Conservation (phyloP, 495 filamentous ascomycete genomes). For the Hyaloscypha hepaticicola region DNA sequence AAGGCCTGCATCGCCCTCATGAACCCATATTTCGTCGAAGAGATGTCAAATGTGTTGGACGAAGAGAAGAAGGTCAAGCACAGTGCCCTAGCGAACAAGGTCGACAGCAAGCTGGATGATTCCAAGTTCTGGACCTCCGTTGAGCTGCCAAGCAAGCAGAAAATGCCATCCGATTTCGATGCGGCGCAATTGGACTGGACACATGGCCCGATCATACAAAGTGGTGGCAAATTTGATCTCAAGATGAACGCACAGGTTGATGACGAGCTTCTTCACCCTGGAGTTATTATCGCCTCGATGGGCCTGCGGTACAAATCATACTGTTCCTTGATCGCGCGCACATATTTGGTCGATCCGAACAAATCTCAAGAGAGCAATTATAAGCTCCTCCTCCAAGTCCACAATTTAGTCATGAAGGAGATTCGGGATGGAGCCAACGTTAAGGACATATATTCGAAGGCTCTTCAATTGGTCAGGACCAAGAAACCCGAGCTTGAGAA, state of each 20-base stretch:
- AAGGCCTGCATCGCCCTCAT: conserved; percentile 89
- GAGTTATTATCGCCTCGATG: conserved; percentile 87
- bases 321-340: conserved; percentile 83
- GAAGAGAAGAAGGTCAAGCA: conserved; percentile 96
- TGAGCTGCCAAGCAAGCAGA: conserved; percentile 61
- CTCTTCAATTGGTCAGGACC: conserved; percentile 67
- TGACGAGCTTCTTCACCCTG: conserved; percentile 82
- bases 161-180: conserved; percentile 84
- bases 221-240: conserved; percentile 91
- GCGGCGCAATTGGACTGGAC: conserved; percentile 91
- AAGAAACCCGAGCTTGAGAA: conserved; percentile 94
- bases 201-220: conserved; percentile 87
- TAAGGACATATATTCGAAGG: conserved; percentile 92
- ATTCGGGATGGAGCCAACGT: conserved; percentile 82
- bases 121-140: conserved; percentile 86
- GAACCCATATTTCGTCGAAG: conserved; percentile 92
- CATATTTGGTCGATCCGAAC: conserved; percentile 95
- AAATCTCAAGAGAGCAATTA: conserved; percentile 93
- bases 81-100: conserved; percentile 73
- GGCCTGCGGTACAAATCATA: conserved; percentile 95
- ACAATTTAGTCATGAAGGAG: conserved; percentile 83
- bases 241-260: conserved; percentile 73
- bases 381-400: conserved; percentile 82
- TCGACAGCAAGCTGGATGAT: conserved; percentile 89
- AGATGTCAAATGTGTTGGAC: conserved; percentile 94